Evolutionary conservation across 768 basidiomycete species (phyloP).

Genomic region (Russula olivacea): DNA sequence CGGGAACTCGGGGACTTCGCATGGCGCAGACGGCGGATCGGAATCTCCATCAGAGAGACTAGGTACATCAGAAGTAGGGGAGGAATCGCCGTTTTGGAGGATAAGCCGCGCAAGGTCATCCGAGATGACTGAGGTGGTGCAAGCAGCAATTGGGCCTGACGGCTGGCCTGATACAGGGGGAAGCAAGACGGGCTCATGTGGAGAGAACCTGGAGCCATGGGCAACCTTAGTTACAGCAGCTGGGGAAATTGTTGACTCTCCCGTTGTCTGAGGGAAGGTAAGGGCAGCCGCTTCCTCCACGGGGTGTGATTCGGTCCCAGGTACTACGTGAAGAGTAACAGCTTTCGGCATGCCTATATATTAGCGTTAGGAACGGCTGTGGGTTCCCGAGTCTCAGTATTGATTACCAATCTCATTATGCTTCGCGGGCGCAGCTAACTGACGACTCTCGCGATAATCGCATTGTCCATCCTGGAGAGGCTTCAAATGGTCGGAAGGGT

Average conservation of each 20-base stretch:
- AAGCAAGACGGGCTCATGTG: background rate
- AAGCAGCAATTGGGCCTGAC: background rate
- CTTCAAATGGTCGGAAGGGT: background rate
- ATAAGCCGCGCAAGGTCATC: conserved; percentile 11
- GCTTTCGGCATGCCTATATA: background rate
- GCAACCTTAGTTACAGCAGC: background rate
- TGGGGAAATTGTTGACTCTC: background rate
- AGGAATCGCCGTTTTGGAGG: conserved; percentile 3
- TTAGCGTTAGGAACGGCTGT: conserved; percentile 4
- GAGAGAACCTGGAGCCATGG: background rate
- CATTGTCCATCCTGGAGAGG: background rate
- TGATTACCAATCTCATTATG: conserved; percentile 15
- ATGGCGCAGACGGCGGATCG: conserved; percentile 17
- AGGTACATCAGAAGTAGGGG: conserved; percentile 19
- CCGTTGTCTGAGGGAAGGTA: background rate
- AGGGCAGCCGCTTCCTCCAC: background rate
- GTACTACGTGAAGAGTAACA: background rate
- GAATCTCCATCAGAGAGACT: conserved; percentile 23
- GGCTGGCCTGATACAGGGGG: background rate
- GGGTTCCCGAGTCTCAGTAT: background rate
- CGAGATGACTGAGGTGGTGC: background rate
- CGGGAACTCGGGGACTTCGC: conserved; percentile 20
- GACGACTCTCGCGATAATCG: background rate
- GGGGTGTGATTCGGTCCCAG: background rate
- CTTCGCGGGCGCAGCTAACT: background rate